Evolutionary conservation across 2,329 filamentous ascomycete genomes (phyloP), one percentile per base, ranked within the genome.

Genomic region (Paracamarosporium sp.): DNA sequence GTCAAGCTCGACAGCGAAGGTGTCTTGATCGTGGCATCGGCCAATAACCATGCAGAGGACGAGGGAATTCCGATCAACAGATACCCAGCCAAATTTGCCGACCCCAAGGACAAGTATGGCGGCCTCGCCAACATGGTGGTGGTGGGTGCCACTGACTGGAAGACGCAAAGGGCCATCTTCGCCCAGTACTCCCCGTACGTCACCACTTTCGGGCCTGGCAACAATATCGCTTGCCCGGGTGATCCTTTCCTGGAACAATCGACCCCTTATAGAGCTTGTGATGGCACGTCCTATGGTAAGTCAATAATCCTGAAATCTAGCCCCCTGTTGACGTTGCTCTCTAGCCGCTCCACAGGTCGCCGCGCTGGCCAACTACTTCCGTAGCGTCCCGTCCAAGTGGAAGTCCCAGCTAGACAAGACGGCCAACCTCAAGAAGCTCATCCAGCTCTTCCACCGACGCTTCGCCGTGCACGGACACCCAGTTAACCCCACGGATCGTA

Each of bases 61-160:
- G 44, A 47, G 15, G 44, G 44, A 2, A 31, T 31, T 31, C 25
- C 8, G 24, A 35, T 47, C 25, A 47, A 5, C 3, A 47, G 44
- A 47, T 47, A 47, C 24, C 44, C 44, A 17, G 44, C 44, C 44
- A 47, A 47, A 15, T 47, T 47, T 6, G 47, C 47, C 31, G 47
- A 38, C 31, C 47, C 35, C 31, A 50, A 24, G 5, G 47, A 50
- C n/a, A 38, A 27, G 31, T 50, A 38, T 17, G 47, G 47, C 22
- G 47, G 47, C 47, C 31, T 36, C 47, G 22, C 35, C 20, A 50
- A 36, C 31, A 50, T 50, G 44, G 44, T 47, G 25, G 44, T 47
- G 27, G 44, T 47, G 44, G 33, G 44, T 35, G 25, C 44, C 25
- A 20, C 44, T 27, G 15, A 47, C 25, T 47, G 44, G 44, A 47